Conservation (phyloP, 2,329 filamentous ascomycete genomes). For the Ophiocordyceps camponoti-floridani region DNA sequence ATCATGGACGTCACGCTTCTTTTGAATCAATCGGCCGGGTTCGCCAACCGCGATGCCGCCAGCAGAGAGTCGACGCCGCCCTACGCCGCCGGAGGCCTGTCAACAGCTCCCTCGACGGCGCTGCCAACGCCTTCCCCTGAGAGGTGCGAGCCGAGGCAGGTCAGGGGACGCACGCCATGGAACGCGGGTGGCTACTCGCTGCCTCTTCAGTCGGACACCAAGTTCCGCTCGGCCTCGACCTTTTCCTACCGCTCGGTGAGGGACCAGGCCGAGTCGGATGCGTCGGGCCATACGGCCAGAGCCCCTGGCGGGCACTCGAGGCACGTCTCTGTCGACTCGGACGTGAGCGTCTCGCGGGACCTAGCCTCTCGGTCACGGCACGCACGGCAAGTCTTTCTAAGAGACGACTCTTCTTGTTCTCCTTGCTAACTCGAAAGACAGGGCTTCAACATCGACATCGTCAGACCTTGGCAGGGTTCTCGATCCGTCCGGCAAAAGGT, state of each 20-base stretch:
- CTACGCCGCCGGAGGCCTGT: background rate
- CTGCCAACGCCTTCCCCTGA: conserved; percentile 18
- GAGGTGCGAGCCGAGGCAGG: conserved; percentile 7
- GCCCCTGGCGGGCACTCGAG: conserved; percentile 10
- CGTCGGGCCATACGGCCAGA: conserved; percentile 5
- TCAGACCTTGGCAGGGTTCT: background rate
- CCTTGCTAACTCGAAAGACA: background rate
- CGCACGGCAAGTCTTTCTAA: background rate
- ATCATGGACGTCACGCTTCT: conserved; percentile 24
- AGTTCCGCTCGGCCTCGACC: conserved; percentile 9
- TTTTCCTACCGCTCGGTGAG: conserved; percentile 8
- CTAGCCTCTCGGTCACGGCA: background rate
- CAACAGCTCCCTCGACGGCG: conserved; percentile 4
- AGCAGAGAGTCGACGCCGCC: conserved; percentile 4
- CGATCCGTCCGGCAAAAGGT: background rate
- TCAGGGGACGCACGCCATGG: conserved; percentile 26
- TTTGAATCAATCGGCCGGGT: conserved; percentile 16
- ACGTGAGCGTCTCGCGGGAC: conserved; percentile 2
- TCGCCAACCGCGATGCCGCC: conserved; percentile 1
- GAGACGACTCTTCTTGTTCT: background rate
- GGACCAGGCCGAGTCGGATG: conserved; percentile 7
- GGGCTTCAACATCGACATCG: background rate
- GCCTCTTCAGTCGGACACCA: conserved; percentile 21
- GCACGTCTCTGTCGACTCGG: conserved; percentile 14
- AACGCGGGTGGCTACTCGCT: conserved; percentile 30